Evolutionary conservation across 2,329 filamentous ascomycete species (phyloP).

Genomic region (Acarospora socialis): DNA sequence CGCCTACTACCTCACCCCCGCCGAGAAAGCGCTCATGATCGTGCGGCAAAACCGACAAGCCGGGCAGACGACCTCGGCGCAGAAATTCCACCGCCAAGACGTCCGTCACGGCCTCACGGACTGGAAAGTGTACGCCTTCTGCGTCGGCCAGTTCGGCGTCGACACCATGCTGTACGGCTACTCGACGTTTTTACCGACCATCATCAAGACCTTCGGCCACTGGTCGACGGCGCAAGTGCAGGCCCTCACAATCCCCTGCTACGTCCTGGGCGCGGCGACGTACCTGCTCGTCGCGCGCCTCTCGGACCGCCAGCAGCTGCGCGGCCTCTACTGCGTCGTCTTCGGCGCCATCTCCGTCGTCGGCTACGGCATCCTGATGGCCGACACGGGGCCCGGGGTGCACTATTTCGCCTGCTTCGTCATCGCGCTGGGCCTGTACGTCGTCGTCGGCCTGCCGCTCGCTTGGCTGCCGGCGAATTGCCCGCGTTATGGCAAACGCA

Average conservation of each 20-base stretch:
- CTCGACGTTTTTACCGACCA: conserved; percentile 65
- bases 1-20: conserved; percentile 43
- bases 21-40: conserved; percentile 46
- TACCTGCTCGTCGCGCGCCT: conserved; percentile 53
- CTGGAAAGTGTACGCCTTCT: conserved; percentile 64
- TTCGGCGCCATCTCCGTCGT: conserved; percentile 50
- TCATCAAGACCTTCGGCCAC: conserved; percentile 53
- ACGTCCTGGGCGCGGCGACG: conserved; percentile 53
- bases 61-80: conserved; percentile 33
- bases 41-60: conserved; percentile 33
- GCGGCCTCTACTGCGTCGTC: conserved; percentile 49
- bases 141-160: conserved; percentile 53
- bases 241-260: conserved; percentile 65
- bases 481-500: conserved; percentile 62
- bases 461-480: conserved; percentile 51
- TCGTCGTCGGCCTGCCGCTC: conserved; percentile 39
- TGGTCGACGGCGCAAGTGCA: conserved; percentile 55
- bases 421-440: conserved; percentile 59
- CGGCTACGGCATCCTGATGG: conserved; percentile 55
- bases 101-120: conserved; percentile 54
- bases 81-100: conserved; percentile 46
- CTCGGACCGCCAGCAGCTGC: conserved; percentile 52
- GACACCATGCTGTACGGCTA: conserved; percentile 70
- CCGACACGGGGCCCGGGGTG: conserved; percentile 43
- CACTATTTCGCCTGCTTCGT: conserved; percentile 67